A percentile compares a stretch with the other conserved stretches of the same genome.
phyloP scores from a whole-genome alignment of 2,329 filamentous ascomycete species.

The Rhynchosporium agropyri region DNA sequence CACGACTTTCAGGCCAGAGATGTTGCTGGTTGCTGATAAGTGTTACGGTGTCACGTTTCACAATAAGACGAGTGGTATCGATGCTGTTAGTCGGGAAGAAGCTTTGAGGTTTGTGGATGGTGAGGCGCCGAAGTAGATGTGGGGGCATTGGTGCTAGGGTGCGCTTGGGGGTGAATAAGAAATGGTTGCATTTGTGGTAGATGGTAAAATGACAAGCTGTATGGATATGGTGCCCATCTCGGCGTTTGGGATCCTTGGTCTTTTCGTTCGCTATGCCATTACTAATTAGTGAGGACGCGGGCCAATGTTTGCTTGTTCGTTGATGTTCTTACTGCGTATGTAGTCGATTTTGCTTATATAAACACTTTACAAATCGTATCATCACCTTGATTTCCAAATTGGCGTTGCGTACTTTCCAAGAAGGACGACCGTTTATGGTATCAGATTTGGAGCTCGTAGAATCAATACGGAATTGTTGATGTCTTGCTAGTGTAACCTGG shows the following conservation, averaged over 20 bases:
- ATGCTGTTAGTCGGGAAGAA: conserved; percentile 84
- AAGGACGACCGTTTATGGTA: no score
- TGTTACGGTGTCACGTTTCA: conserved; percentile 95
- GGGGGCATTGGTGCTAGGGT: background rate
- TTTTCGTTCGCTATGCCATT: background rate
- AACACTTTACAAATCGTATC: no score
- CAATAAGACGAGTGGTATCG: conserved; percentile 93
- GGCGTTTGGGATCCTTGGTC: background rate
- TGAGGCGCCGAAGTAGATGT: conserved; percentile 51
- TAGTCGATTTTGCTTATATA: no score
- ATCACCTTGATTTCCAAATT: no score
- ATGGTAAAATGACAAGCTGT: background rate
- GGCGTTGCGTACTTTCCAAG: no score
- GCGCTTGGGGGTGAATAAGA: background rate
- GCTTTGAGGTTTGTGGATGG: conserved; percentile 94
- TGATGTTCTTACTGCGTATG: no score
- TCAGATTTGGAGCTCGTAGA: no score
- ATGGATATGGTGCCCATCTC: background rate
- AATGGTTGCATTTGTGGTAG: background rate
- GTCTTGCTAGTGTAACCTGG: no score
- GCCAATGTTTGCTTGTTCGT: no score
- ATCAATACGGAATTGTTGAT: no score
- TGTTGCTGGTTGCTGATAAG: conserved; percentile 92
- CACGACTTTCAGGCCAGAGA: conserved; percentile 97
- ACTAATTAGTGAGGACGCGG: no score